Evolutionary conservation across 768 basidiomycete species (phyloP).

Genomic region (Phanerochaete sordida): DNA sequence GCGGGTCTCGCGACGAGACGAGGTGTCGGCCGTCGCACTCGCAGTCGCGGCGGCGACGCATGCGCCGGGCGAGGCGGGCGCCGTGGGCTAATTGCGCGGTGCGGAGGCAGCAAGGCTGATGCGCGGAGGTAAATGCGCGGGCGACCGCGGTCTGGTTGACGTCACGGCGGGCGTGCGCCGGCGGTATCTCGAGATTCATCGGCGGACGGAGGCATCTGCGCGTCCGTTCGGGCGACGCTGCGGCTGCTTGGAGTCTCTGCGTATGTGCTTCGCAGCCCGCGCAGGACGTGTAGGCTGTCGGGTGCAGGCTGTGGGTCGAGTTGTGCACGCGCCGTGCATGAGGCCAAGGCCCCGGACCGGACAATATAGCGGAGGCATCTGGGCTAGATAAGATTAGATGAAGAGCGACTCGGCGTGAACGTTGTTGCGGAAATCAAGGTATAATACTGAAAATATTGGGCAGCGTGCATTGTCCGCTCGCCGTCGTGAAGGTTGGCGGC

Average conservation of each 20-base stretch:
- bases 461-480: neutral
- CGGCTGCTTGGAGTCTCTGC: too few relatives aligned
- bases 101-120: neutral
- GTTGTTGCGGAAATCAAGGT: neutral
- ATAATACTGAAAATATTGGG: neutral
- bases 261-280: too few relatives aligned
- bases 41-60: neutral
- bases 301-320: neutral
- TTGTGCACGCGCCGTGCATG: constrained; percentile 5
- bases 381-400: constrained; percentile 2
- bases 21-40: neutral
- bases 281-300: too few relatives aligned
- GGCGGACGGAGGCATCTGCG: neutral
- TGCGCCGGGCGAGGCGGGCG: too few relatives aligned
- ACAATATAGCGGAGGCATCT: neutral
- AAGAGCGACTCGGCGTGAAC: neutral
- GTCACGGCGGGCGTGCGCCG: constrained; percentile 3
- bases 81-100: neutral
- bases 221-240: neutral
- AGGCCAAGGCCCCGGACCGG: constrained; percentile 1
- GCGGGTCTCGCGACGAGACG: neutral
- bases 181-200: neutral
- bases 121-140: constrained; percentile 4
- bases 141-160: constrained; percentile 4
- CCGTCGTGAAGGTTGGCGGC: neutral